phyloP scores from a whole-genome alignment of 2,329 filamentous ascomycete species.

The Fusarium oligoseptatum region DNA sequence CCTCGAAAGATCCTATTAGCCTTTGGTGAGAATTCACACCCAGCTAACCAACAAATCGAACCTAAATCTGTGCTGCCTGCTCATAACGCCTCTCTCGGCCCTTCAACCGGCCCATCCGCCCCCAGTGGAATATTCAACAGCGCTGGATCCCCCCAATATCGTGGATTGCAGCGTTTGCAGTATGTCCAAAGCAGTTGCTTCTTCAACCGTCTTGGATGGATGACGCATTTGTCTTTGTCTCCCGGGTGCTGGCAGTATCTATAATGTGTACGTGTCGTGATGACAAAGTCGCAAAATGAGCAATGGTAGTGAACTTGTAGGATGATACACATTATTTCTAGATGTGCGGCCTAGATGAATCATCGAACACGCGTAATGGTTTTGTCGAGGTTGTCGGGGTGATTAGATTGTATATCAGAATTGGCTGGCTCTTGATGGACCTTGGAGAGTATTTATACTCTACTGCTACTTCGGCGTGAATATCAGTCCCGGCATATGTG shows the following conservation, averaged over 20 bases:
- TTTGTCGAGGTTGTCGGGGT: background rate
- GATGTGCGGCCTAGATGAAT: background rate
- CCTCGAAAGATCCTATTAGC: background rate
- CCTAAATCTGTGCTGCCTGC: background rate
- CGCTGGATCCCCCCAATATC: constrained; percentile 1
- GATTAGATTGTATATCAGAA: background rate
- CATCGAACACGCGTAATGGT: background rate
- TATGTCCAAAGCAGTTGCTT: background rate
- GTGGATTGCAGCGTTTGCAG: constrained; percentile 6
- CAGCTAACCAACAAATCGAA: background rate
- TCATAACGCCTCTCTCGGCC: background rate
- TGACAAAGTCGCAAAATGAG: background rate
- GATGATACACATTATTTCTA: constrained; percentile 5
- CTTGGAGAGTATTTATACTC: background rate
- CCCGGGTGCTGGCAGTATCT: constrained; percentile 1
- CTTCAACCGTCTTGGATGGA: background rate
- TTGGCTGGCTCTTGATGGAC: background rate
- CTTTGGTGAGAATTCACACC: background rate
- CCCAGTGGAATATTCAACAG: background rate
- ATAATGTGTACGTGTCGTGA: constrained; percentile 5
- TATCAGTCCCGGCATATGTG: background rate
- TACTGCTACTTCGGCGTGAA: background rate
- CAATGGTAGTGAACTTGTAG: constrained; percentile 1
- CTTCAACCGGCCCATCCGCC: background rate
- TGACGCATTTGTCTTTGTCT: background rate